A percentile compares a stretch with the other conserved stretches of the same genome.
These are phyloP conservation scores for Pichia sp. DNA, from an alignment of 1,139 yeast species.

Conservation along the genomic window DNA sequence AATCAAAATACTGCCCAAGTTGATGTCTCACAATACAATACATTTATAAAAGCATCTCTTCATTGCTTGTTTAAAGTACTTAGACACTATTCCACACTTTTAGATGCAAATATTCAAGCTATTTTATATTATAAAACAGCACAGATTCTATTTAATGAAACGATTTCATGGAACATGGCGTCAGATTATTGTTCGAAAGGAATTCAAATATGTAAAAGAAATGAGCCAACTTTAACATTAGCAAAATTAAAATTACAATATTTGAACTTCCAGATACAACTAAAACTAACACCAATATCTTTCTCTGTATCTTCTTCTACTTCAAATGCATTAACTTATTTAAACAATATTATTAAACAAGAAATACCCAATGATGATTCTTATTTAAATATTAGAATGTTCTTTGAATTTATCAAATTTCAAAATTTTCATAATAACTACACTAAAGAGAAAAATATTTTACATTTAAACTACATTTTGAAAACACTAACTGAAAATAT, in stretches of 20 bases:
- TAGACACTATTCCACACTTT: slow-evolving; percentile 26
- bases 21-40: slow-evolving; percentile 29
- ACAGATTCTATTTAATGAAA: slow-evolving; percentile 36
- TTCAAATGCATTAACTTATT: slow-evolving; percentile 29
- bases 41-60: slow-evolving; percentile 36
- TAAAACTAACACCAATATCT: slow-evolving; percentile 4
- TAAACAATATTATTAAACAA: slow-evolving; percentile 27
- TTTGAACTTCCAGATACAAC: slow-evolving; percentile 34
- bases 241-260: slow-evolving; percentile 32
- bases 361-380: slow-evolving; percentile 18
- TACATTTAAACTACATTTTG: slow-evolving; percentile 27
- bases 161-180: slow-evolving; percentile 36
- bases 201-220: slow-evolving; percentile 33
- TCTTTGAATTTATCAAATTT: slow-evolving; percentile 32
- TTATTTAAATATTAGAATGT: slow-evolving; percentile 18
- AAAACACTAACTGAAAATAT: slow-evolving; percentile 11
- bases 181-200: slow-evolving; percentile 38
- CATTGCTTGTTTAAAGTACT: slow-evolving; percentile 34
- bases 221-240: slow-evolving; percentile 11
- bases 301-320: too few relatives aligned
- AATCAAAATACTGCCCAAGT: neutral
- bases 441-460: slow-evolving; percentile 29
- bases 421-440: slow-evolving; percentile 28
- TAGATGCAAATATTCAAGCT: slow-evolving; percentile 34
- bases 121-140: slow-evolving; percentile 35